Evolutionary conservation across 1,284 basidiomycete genomes (phyloP).

Genomic region (Trametes versicolor): DNA sequence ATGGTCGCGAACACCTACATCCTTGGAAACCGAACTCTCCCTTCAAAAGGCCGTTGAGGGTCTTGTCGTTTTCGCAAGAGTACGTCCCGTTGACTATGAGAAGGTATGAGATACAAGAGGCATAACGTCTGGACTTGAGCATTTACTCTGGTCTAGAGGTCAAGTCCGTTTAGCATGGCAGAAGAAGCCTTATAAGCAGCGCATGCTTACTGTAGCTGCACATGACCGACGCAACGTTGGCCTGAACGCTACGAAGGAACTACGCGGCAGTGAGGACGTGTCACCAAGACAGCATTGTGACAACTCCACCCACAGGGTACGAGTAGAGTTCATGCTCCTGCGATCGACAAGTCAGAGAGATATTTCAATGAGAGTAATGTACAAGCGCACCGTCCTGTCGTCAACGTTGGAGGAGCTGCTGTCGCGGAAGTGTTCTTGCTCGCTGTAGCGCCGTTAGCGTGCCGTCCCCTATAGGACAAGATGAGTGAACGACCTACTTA

Average conservation of each 20-base stretch:
- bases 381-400: constrained; percentile 56
- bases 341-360: not conserved
- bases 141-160: constrained; percentile 54
- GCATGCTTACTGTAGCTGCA: constrained; percentile 67
- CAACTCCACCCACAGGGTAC: constrained; percentile 50
- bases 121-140: not conserved
- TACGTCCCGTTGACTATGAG: constrained; percentile 67
- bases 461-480: not conserved
- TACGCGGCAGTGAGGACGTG: constrained; percentile 37
- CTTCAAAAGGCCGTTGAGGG: constrained; percentile 76
- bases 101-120: not conserved
- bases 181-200: not conserved
- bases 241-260: constrained; percentile 72
- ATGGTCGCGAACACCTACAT: constrained; percentile 50
- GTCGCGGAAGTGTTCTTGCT: constrained; percentile 67
- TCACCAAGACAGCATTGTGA: not conserved
- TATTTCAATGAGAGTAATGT: not conserved
- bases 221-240: constrained; percentile 76
- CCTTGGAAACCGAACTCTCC: constrained; percentile 79
- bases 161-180: not conserved
- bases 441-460: constrained; percentile 38
- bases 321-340: constrained; percentile 68
- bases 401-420: constrained; percentile 70
- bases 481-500: constrained; percentile 45
- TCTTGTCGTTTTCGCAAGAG: constrained; percentile 75